phyloP scores from a whole-genome alignment of 1,284 basidiomycete species.

The Violaceomyces palustris region DNA sequence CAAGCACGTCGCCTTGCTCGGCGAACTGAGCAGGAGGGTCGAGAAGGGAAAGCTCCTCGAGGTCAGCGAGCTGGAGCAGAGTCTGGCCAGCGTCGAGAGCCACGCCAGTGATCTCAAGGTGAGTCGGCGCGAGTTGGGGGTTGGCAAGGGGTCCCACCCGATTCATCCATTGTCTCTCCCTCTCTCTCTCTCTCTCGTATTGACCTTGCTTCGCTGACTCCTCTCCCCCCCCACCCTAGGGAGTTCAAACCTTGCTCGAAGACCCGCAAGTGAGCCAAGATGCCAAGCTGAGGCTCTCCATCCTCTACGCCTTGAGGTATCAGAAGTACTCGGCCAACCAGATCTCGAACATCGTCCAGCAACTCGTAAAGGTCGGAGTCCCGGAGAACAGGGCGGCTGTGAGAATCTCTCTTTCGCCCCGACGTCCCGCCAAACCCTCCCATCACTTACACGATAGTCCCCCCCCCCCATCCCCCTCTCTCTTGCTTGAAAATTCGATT shows the following conservation, averaged over 20 bases:
- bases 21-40: conserved; percentile 86
- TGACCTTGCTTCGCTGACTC: background rate
- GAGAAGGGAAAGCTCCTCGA: conserved; percentile 70
- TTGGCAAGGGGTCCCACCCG: too few species aligned
- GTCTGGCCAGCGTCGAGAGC: conserved; percentile 83
- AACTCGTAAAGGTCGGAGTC: conserved; percentile 76
- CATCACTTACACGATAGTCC: background rate
- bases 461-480: background rate
- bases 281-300: conserved; percentile 87
- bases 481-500: background rate
- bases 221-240: background rate
- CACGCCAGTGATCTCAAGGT: conserved; percentile 75
- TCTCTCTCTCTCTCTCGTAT: background rate
- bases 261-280: conserved; percentile 67
- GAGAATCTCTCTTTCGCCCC: too few species aligned
- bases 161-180: background rate
- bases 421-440: background rate
- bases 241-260: conserved; percentile 27
- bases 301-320: conserved; percentile 88
- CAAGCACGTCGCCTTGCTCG: conserved; percentile 94
- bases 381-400: conserved; percentile 76
- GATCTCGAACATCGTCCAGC: conserved; percentile 75
- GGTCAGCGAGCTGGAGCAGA: conserved; percentile 92
- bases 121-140: too few species aligned
- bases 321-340: conserved; percentile 84